A percentile compares a stretch with the other conserved stretches of the same genome.
phyloP scores from a whole-genome alignment of 2,329 filamentous ascomycete species.

The Talaromyces atroroseus region DNA sequence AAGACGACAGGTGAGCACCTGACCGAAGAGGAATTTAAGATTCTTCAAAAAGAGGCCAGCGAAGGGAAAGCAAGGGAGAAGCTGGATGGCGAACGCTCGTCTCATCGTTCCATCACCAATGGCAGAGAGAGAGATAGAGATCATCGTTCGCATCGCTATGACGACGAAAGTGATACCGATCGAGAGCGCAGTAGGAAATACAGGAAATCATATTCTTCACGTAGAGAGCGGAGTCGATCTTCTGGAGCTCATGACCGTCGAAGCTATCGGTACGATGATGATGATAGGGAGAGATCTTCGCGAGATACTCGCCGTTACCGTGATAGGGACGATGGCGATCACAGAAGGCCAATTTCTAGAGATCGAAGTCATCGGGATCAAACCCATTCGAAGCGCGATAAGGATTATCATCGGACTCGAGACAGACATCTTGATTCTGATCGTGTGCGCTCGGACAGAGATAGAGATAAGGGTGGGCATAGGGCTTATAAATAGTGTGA shows the following conservation, averaged over 20 bases:
- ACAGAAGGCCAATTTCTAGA: constrained; percentile 24
- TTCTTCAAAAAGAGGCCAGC: constrained; percentile 46
- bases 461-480: constrained; percentile 24
- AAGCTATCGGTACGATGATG: constrained; percentile 32
- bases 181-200: constrained; percentile 32
- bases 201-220: constrained; percentile 33
- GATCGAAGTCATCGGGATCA: constrained; percentile 12
- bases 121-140: constrained; percentile 2
- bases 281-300: constrained; percentile 14
- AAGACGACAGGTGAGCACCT: constrained; percentile 58
- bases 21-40: constrained; percentile 57
- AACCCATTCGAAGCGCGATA: constrained; percentile 9
- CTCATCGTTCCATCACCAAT: constrained; percentile 26
- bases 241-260: constrained; percentile 22
- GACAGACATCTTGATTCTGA: constrained; percentile 28
- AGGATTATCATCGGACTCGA: constrained; percentile 16
- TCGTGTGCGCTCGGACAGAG: constrained; percentile 17
- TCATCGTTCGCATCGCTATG: constrained; percentile 29
- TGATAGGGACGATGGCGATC: constrained; percentile 24
- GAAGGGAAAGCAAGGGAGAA: constrained; percentile 42
- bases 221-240: constrained; percentile 24
- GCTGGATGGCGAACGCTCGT: constrained; percentile 33
- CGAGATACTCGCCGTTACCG: constrained; percentile 20
- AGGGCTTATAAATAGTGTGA: constrained; percentile 17
- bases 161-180: constrained; percentile 23